Evolutionary conservation across 768 basidiomycete genomes (phyloP), one percentile per base, ranked within the genome.

Genomic region (Naganishia friedmannii): DNA sequence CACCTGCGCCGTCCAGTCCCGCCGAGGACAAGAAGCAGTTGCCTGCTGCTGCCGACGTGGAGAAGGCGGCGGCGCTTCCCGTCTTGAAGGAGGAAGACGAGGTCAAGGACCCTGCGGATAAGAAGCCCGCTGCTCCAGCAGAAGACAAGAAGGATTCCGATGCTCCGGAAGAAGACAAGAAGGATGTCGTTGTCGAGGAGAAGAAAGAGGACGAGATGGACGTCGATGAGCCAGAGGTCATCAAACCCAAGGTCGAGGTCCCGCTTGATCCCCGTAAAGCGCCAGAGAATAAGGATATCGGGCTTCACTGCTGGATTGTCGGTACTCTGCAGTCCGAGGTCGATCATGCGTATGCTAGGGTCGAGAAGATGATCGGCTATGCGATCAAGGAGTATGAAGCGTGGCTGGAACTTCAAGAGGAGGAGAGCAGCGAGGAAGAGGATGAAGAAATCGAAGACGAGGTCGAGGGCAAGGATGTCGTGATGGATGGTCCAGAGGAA

Each of bases 301-400:
- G 69, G 10, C 32, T 70, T 10, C 69, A 70, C 39, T 70, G 46
- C 53, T 70, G 69, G 69, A 65, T 70, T 26, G 60, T 65, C 23
- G 69, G 60, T 0, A 54, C 48, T 17, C 29, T 65, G 26, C 51
- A 51, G 23, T 60, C 60, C 23, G 69, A 70, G 23, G 58, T 65
- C 42, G 63, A 53, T 10, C 19, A 39, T 15, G 69, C 60, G 19
- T 26, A 53, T n/a, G 37, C 29, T 17, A 53, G n/a, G 53, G 19
- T 70, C 34, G 29, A 70, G 29, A 53, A 45, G n/a, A 21, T 70
- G 60, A 37, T 70, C 39, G 63, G 48, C 7, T 28, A 53, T 32
- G 53, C 57, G 21, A 56, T 70, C 48, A 53, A 65, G n/a, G 58
- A 53, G 53, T 70, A 51, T 23, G 69, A 70, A 34, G 53, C 34